phyloP scores from a whole-genome alignment of 257 asterid genomes.

The Gardenia jasminoides region DNA sequence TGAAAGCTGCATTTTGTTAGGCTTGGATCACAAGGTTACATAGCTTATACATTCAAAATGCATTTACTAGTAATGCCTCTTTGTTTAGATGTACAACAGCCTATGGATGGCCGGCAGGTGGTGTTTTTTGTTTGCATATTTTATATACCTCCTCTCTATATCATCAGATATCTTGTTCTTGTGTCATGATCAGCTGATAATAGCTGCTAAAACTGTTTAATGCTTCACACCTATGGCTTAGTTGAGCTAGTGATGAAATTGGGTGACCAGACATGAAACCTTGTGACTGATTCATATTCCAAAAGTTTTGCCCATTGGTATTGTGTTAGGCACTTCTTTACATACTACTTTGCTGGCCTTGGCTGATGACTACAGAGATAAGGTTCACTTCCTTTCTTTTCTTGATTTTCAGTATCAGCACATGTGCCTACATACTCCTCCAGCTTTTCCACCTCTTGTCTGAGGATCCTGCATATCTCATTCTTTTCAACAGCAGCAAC shows the following conservation, averaged over 20 bases:
- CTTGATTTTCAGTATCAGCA: constrained; percentile 50
- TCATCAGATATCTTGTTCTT: background rate
- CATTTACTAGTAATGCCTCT: background rate
- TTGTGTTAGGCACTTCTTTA: background rate
- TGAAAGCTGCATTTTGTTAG: background rate
- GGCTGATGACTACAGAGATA: too few relatives aligned
- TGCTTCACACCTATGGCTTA: background rate
- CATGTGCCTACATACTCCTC: constrained; percentile 61
- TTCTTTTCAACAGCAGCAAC: constrained; percentile 58
- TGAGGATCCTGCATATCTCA: constrained; percentile 51
- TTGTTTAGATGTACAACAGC: background rate
- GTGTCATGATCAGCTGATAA: background rate
- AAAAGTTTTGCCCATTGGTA: background rate
- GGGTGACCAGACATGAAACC: background rate
- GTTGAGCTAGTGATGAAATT: background rate
- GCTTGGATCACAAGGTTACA: background rate
- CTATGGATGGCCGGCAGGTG: background rate
- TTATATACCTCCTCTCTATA: background rate
- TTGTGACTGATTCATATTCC: background rate
- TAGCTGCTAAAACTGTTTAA: background rate
- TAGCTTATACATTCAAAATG: background rate
- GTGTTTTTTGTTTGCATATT: background rate
- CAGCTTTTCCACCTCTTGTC: constrained; percentile 60
- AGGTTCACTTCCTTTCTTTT: background rate
- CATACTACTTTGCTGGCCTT: background rate